Percentiles rank a stretch among this genome's conserved stretches.
Conservation (phyloP, 2,329 filamentous ascomycete species). For the Hypoxylon sp. region DNA sequence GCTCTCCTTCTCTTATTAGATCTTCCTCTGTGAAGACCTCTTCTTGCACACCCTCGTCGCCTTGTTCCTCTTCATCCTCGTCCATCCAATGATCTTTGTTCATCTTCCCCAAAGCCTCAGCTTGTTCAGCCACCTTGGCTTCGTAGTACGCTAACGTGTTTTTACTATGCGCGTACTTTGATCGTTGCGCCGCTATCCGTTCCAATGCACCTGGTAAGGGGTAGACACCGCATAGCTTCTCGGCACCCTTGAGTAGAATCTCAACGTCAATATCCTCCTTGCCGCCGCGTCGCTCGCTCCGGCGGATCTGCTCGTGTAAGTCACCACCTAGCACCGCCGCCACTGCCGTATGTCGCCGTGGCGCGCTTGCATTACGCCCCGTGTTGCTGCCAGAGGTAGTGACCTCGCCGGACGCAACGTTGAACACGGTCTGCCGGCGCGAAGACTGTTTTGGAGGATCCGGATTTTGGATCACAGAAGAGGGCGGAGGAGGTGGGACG, state of each 20-base stretch:
- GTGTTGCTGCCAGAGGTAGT: conserved; percentile 67
- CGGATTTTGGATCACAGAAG: conserved; percentile 60
- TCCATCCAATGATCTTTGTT: conserved; percentile 74
- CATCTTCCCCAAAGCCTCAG: conserved; percentile 79
- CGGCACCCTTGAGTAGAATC: conserved; percentile 84
- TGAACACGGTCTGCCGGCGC: conserved; percentile 76
- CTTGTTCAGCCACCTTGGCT: conserved; percentile 81
- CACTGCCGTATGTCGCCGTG: conserved; percentile 84
- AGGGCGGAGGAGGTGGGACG: conserved; percentile 78
- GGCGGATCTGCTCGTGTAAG: conserved; percentile 83
- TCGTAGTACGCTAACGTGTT: conserved; percentile 87
- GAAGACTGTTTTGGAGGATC: conserved; percentile 62
- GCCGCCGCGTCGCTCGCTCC: conserved; percentile 65
- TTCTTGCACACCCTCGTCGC: conserved; percentile 55
- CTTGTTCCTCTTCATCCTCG: conserved; percentile 67
- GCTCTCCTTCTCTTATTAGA: conserved; percentile 77
- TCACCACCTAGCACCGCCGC: conserved; percentile 90
- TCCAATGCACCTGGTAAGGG: conserved; percentile 84
- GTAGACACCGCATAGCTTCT: conserved; percentile 92
- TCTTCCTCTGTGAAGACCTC: conserved; percentile 76
- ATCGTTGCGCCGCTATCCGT: conserved; percentile 79
- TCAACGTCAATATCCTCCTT: conserved; percentile 88
- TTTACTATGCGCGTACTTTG: conserved; percentile 77
- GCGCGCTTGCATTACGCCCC: conserved; percentile 63
- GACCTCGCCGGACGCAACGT: conserved; percentile 74